A percentile compares a stretch with the other conserved stretches of the same genome.
Evolutionary conservation across 495 filamentous ascomycete genomes (phyloP).

Genomic region (Talaromyces adpressus): DNA sequence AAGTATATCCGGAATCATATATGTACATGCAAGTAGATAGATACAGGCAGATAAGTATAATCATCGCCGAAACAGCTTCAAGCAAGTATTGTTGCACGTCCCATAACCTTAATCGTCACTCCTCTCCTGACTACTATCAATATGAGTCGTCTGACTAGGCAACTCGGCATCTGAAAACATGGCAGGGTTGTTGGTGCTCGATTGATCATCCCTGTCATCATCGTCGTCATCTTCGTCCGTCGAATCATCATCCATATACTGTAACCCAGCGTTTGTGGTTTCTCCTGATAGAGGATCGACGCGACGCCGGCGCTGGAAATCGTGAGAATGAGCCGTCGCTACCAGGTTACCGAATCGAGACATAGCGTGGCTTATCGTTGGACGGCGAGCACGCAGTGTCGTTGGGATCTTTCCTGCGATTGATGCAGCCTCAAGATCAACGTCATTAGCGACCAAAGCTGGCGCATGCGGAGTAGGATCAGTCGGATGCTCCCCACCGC

Average conservation of each 20-base stretch:
- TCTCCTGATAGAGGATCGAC: constrained; percentile 28
- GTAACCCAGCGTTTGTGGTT: constrained; percentile 12
- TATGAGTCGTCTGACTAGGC: neutral
- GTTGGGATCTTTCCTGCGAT: constrained; percentile 9
- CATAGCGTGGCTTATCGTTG: constrained; percentile 21
- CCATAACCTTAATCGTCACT: neutral
- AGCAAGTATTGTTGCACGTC: neutral
- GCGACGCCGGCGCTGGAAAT: constrained; percentile 71
- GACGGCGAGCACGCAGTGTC: constrained; percentile 16
- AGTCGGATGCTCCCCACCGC: constrained; percentile 4
- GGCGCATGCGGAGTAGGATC: neutral
- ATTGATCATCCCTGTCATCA: neutral
- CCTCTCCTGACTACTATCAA: neutral
- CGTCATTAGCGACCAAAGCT: constrained; percentile 10
- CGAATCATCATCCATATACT: constrained; percentile 10
- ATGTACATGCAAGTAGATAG: neutral
- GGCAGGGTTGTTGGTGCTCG: neutral
- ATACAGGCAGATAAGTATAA: neutral
- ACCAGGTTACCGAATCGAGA: constrained; percentile 54
- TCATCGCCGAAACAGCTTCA: neutral
- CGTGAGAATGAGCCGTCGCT: constrained; percentile 71
- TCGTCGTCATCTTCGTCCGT: constrained; percentile 32
- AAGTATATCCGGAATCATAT: neutral
- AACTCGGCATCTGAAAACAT: neutral
- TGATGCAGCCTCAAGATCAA: constrained; percentile 10